Evolutionary conservation across 2,329 filamentous ascomycete species (phyloP).

Genomic region (Fusarium floridanum): DNA sequence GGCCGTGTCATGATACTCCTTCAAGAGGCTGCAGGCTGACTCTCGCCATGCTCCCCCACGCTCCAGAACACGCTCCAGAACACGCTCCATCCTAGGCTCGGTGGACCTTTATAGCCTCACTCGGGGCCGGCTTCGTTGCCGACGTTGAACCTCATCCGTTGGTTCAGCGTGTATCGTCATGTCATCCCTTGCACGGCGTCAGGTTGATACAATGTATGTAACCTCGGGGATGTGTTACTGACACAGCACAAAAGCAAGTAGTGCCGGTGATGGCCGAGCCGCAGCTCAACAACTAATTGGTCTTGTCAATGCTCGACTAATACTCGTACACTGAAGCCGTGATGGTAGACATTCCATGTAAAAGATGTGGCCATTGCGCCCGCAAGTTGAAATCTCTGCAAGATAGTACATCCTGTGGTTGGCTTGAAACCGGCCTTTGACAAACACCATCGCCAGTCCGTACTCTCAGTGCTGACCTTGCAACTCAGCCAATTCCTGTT

Average conservation of each 20-base stretch:
- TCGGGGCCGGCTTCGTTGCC: neutral
- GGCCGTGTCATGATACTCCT: neutral
- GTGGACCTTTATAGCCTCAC: conserved; percentile 6
- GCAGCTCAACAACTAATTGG: neutral
- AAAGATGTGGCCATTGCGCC: neutral
- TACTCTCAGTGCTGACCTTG: neutral
- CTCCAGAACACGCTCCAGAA: neutral
- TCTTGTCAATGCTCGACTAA: neutral
- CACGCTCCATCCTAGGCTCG: neutral
- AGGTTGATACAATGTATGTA: neutral
- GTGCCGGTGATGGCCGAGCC: neutral
- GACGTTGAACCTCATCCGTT: neutral
- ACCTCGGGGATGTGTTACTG: neutral
- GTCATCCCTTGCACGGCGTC: neutral
- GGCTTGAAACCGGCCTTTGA: neutral
- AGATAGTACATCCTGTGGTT: neutral
- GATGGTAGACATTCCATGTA: neutral
- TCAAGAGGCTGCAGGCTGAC: neutral
- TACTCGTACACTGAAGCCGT: neutral
- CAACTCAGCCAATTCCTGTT: neutral
- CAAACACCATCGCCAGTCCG: neutral
- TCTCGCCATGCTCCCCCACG: neutral
- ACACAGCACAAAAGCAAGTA: neutral
- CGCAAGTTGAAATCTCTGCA: neutral
- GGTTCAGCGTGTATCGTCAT: neutral